phyloP scores from a whole-genome alignment of 2,329 filamentous ascomycete genomes.

The Arthrobotrys pseudoclavata region DNA sequence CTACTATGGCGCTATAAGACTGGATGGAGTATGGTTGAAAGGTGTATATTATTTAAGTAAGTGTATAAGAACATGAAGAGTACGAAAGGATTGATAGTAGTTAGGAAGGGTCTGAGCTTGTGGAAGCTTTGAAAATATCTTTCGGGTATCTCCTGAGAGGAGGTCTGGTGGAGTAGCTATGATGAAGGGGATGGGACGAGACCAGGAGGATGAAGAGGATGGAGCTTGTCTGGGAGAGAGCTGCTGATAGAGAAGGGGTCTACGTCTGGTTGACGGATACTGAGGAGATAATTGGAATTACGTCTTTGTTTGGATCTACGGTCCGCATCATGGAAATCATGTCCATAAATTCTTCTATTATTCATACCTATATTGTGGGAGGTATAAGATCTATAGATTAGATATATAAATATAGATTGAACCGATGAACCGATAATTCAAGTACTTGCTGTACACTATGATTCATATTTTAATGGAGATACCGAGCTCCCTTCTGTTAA shows the following conservation, averaged over 20 bases:
- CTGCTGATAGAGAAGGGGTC: neutral
- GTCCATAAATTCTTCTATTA: too few species aligned
- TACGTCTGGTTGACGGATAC: neutral
- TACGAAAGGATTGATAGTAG: constrained; percentile 49
- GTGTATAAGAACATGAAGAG: neutral
- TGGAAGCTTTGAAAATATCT: constrained; percentile 10
- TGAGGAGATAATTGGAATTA: neutral
- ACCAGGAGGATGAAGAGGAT: neutral
- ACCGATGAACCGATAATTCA: too few species aligned
- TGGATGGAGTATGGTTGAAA: neutral
- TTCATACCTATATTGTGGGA: too few species aligned
- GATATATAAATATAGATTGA: too few species aligned
- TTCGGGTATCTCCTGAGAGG: neutral
- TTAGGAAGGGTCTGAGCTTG: constrained; percentile 32
- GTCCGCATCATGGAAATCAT: too few species aligned
- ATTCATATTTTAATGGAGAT: too few species aligned
- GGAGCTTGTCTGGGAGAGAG: too few species aligned
- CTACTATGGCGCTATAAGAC: neutral
- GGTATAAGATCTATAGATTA: too few species aligned
- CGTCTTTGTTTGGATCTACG: neutral
- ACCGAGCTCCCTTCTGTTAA: too few species aligned
- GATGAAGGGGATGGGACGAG: neutral
- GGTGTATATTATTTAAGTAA: neutral
- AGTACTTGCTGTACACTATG: too few species aligned
- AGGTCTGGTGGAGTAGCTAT: neutral